Evolutionary conservation across 2,329 filamentous ascomycete genomes (phyloP).

Genomic region (Trichophaea hybrida): DNA sequence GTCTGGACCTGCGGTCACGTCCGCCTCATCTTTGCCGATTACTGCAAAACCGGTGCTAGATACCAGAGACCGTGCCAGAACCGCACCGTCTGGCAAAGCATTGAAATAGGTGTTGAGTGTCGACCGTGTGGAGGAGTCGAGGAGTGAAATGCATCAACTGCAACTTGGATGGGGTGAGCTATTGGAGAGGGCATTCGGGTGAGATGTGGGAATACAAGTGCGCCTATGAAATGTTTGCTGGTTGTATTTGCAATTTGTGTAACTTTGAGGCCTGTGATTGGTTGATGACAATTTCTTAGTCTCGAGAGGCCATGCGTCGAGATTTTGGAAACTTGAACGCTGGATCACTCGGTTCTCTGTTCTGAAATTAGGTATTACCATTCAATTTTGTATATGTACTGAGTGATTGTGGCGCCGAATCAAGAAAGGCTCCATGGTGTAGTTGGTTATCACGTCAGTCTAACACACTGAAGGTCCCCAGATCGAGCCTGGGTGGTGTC

Average conservation of each 20-base stretch:
- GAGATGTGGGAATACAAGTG: background rate
- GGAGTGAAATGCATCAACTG: background rate
- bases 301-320: background rate
- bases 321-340: background rate
- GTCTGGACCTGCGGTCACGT: background rate
- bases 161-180: background rate
- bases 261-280: no score
- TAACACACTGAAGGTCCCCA: slow-evolving; percentile 22
- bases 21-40: background rate
- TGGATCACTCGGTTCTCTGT: no score
- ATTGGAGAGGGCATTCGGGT: background rate
- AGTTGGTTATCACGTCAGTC: slow-evolving; percentile 24
- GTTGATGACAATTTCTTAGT: no score
- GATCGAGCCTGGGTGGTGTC: slow-evolving; percentile 21
- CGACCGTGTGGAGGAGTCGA: background rate
- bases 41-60: background rate
- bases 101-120: background rate
- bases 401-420: no score
- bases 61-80: background rate
- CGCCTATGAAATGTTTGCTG: background rate
- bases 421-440: slow-evolving; percentile 10
- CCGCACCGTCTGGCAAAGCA: background rate
- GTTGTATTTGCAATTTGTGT: no score
- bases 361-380: no score
- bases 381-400: no score